These are phyloP conservation scores for Crithidia bombi DNA, from an alignment of 208 protist genomes.

Conservation along the genomic window DNA sequence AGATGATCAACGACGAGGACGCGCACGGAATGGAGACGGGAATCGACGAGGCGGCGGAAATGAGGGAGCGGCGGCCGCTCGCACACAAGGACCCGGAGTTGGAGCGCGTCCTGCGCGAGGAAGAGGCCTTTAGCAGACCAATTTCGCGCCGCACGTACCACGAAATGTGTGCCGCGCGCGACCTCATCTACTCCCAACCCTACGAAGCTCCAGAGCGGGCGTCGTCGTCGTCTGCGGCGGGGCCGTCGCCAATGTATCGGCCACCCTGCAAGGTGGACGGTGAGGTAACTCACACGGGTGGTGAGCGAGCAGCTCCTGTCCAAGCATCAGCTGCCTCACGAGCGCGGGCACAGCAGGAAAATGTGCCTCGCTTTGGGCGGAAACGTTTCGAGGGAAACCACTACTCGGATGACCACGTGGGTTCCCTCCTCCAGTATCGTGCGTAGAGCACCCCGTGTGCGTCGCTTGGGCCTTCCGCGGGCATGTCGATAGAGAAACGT, in stretches of 20 bases:
- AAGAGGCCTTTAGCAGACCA: slow-evolving; percentile 70
- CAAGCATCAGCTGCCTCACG: too few species aligned
- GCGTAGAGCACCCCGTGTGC: too few species aligned
- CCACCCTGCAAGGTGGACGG: not conserved
- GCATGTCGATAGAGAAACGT: too few species aligned
- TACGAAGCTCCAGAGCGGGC: slow-evolving; percentile 19
- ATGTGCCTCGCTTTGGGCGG: not conserved
- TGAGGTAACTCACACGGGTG: too few species aligned
- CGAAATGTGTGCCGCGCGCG: slow-evolving; percentile 59
- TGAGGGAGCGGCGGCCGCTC: slow-evolving; percentile 20
- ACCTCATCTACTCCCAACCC: slow-evolving; percentile 70
- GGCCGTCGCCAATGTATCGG: not conserved
- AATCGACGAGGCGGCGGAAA: not conserved
- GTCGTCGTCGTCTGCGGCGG: not conserved
- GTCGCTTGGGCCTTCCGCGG: too few species aligned
- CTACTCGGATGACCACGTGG: slow-evolving; percentile 5
- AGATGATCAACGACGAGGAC: slow-evolving; percentile 34
- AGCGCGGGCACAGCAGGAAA: not conserved
- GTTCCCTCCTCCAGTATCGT: slow-evolving; percentile 4
- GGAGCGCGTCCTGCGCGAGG: slow-evolving; percentile 53
- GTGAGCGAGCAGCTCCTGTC: too few species aligned
- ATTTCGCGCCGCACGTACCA: slow-evolving; percentile 57
- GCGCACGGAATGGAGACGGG: not conserved
- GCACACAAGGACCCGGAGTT: slow-evolving; percentile 51
- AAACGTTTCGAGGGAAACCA: not conserved